Evolutionary conservation across 225 moss, liverwort and hornwort genomes (phyloP), one percentile per base, ranked within the genome.

Genomic region (Physcomitrellopsis africana): DNA sequence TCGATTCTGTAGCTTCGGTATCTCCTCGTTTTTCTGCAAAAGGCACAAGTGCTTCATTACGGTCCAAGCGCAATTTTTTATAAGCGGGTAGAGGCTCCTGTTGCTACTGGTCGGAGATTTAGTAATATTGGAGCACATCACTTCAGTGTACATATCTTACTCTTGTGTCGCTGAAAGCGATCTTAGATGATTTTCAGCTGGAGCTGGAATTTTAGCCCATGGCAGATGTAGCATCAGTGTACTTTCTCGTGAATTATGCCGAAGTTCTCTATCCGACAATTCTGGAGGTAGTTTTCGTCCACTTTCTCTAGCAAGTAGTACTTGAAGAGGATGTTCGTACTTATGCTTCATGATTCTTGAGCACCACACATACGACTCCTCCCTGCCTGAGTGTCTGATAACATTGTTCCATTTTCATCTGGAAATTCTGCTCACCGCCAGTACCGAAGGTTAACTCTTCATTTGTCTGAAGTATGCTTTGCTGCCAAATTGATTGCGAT

Each of bases 1-100:
- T 24, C 1, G 24, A 24, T 65, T 29, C 44, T 19, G 3, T 26
- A 41, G 41, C 27, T 67, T 67, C 16, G 27, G 67, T 37, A 42
- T 16, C n/a, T 53, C 29, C 3, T 17, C 37, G 24, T 3, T 65
- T 72, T 57, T 59, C 23, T 67, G 66, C 78, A 8, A 59, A 59
- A 12, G 41, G 13, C 42, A 26, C 26, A 16, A n/a, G n/a, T 10
- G 17, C 41, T 47, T 65, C 16, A 46, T 64, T 16, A 29, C 17
- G 46, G 12, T 61, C 37, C 11, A 43, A 43, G 42, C 51, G 55
- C 23, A 37, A 63, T 70, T 20, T 70, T 47, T 56, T 12, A 49
- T 13, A 16, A 41, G 7, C 15, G 20, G 26, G 24, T 24, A 24
- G 24, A 24, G 24, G 24, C 32, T 37, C 32, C 20, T 71, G 9